phyloP scores from a whole-genome alignment of 139 green algal species.

The Closterium sp. region DNA sequence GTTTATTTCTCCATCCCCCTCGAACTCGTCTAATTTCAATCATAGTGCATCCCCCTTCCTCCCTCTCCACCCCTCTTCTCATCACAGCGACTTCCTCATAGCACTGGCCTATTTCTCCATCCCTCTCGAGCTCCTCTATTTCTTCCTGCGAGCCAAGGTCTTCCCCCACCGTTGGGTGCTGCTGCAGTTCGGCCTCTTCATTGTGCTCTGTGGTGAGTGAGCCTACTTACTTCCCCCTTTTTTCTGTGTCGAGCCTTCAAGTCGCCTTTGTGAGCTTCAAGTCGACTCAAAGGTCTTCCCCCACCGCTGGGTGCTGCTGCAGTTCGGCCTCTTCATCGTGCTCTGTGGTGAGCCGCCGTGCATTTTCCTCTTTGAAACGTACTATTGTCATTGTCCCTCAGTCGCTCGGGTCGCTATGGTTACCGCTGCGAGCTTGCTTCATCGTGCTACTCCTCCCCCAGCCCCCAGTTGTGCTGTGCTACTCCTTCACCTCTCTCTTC shows the following conservation, averaged over 20 bases:
- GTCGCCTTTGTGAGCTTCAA: no score
- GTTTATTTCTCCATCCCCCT: conserved; percentile 44
- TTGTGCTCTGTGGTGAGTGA: conserved; percentile 38
- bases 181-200: conserved; percentile 39
- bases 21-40: no score
- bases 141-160: not conserved
- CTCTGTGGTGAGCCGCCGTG: no score
- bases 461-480: no score
- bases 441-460: no score
- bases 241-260: no score
- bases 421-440: not conserved
- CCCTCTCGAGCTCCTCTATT: conserved; percentile 24
- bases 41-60: no score
- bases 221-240: no score
- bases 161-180: conserved; percentile 21
- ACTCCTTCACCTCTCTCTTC: not conserved
- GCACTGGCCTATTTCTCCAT: conserved; percentile 46
- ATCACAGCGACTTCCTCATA: conserved; percentile 47
- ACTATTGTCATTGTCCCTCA: no score
- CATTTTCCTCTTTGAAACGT: no score
- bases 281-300: conserved; percentile 33
- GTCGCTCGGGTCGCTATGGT: not conserved
- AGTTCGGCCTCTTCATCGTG: conserved; percentile 44
- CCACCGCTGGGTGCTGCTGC: conserved; percentile 37
- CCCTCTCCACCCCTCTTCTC: not conserved